Evolutionary conservation across 2,329 filamentous ascomycete genomes (phyloP), one percentile per base, ranked within the genome.

Genomic region (Fusarium sp.): DNA sequence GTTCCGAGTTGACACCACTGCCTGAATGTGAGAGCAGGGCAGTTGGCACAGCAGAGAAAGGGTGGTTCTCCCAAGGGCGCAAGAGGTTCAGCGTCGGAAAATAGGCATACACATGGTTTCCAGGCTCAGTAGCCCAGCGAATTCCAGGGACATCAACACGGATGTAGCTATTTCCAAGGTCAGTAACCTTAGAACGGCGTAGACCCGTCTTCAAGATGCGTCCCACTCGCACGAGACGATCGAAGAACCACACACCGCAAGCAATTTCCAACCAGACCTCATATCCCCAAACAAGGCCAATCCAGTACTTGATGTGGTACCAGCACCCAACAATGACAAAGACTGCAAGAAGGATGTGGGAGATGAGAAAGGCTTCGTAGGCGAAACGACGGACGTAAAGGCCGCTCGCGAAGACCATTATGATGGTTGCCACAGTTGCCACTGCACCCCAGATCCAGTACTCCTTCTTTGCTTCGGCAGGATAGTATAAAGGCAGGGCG

Each of bases 61-160:
- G 88, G 73, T 90, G 88, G 54, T 87, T 89, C 75, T 89, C 87
- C 87, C 88, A 90, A 0, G 80, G 74, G 10, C 82, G 79, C 70
- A 78, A 74, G 9, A 27, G 38, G 3, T 65, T 83, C 2, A 88
- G 74, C 0, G 83, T 85, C 0, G 88, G 87, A 73, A 90, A 88
- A 75, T 88, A 88, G 0, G 84, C 78, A 66, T 88, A 89, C 0
- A 80, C 84, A 59, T 87, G 83, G 4, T 81, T 5, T 0, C 58
- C 58, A 16, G 58, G 38, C 6, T 45, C 36, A 5, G 18, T 20
- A n/a, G 70, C 74, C 80, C 82, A 86, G 45, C 81, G 72, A 7
- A 85, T 69, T 5, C 82, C 84, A 2, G 78, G 78, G 14, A 88
- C 71, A 63, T 87, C 84, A 16, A 88, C 74, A 5, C 85, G 81